Conservation (phyloP, 768 basidiomycete species). For the Chiua virens region DNA sequence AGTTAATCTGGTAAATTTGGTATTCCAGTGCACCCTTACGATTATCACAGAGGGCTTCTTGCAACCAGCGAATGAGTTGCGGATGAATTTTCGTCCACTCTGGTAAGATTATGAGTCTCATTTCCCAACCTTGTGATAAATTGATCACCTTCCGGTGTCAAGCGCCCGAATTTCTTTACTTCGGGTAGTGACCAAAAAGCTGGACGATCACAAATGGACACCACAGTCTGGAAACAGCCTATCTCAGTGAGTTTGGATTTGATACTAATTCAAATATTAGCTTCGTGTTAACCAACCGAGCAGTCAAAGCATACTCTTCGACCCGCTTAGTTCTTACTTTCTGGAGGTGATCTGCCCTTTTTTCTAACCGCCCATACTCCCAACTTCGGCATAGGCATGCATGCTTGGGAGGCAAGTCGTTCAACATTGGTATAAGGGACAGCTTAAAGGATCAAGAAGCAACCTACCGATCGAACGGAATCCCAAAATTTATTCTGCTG, state of each 20-base stretch:
- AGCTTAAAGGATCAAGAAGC: too few species aligned
- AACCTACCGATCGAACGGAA: too few species aligned
- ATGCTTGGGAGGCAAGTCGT: too few species aligned
- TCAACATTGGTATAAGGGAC: too few species aligned
- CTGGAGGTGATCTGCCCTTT: too few species aligned
- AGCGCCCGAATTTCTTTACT: constrained; percentile 1
- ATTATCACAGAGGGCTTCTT: too few species aligned
- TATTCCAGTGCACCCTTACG: neutral
- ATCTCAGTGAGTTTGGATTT: neutral
- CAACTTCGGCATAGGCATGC: too few species aligned
- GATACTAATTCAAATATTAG: constrained; percentile 6
- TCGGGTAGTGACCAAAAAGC: neutral
- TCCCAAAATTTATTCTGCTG: too few species aligned
- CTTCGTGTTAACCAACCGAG: too few species aligned
- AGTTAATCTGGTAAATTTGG: neutral
- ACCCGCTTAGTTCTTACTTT: too few species aligned
- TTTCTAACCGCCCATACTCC: too few species aligned
- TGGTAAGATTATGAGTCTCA: neutral
- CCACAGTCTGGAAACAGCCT: neutral
- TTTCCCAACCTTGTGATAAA: neutral
- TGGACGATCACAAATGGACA: accelerated
- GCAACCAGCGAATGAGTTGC: neutral
- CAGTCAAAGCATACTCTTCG: too few species aligned
- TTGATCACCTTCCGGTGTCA: constrained; percentile 8
- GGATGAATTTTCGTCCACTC: constrained; percentile 10